Evolutionary conservation across 2,329 filamentous ascomycete genomes (phyloP).

Genomic region (Ophiostoma ulmi): DNA sequence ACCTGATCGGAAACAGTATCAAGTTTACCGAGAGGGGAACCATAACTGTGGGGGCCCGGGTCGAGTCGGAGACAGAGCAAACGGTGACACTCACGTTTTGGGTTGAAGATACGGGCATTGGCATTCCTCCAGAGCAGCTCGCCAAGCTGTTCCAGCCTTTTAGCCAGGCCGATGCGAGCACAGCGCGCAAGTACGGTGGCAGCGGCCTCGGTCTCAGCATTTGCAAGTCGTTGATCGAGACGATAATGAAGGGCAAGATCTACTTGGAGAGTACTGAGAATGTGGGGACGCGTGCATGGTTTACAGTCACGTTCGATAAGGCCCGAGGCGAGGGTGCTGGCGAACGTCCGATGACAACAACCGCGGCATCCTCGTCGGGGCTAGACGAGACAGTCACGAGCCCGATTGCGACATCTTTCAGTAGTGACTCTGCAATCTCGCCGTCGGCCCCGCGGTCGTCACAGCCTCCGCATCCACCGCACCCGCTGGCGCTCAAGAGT

Average conservation of each 20-base stretch:
- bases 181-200: conserved; percentile 83
- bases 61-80: conserved; percentile 65
- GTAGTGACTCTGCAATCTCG: conserved; percentile 8
- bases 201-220: conserved; percentile 89
- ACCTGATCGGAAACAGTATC: conserved; percentile 85
- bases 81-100: conserved; percentile 74
- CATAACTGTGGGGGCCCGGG: conserved; percentile 73
- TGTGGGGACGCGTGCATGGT: conserved; percentile 66
- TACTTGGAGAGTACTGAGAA: conserved; percentile 72
- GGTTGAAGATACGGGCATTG: conserved; percentile 85
- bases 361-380: conserved; percentile 19
- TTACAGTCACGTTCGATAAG: conserved; percentile 81
- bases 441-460: conserved; percentile 10
- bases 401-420: conserved; percentile 34
- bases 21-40: conserved; percentile 88
- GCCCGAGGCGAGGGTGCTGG: conserved; percentile 39
- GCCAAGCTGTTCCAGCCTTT: conserved; percentile 88
- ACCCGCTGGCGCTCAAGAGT: conserved; percentile 10
- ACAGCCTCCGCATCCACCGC: conserved; percentile 22
- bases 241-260: conserved; percentile 83
- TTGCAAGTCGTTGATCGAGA: conserved; percentile 89
- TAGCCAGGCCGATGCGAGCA: conserved; percentile 86
- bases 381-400: conserved; percentile 13
- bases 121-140: conserved; percentile 75
- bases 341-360: conserved; percentile 19